Conservation (phyloP, 176 grass and related monocot species). For the Canna indica region DNA sequence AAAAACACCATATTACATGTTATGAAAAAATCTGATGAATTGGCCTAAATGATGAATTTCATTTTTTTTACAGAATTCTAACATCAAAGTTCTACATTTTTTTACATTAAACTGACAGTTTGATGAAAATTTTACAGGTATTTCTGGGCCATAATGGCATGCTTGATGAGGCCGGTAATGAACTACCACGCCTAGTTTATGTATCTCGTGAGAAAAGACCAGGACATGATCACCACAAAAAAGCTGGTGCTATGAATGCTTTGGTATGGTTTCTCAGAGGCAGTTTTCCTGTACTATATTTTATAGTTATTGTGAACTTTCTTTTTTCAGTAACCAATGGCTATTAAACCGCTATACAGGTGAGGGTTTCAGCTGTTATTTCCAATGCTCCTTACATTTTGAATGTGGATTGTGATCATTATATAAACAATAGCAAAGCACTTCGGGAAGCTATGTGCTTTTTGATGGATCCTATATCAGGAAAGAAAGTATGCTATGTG, state of each 20-base stretch:
- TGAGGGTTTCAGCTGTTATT: conserved; percentile 39
- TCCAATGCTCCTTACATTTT: conserved; percentile 16
- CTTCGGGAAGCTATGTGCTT: conserved; percentile 8
- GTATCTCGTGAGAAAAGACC: conserved; percentile 47
- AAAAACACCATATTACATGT: too few species aligned
- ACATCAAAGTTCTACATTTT: not conserved
- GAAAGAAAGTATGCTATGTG: conserved; percentile 6
- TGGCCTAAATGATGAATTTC: not conserved
- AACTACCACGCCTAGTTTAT: conserved; percentile 33
- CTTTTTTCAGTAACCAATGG: not conserved
- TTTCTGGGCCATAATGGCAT: conserved; percentile 12
- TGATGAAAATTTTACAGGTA: conserved; percentile 6
- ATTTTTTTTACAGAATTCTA: not conserved
- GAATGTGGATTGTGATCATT: conserved; percentile 13
- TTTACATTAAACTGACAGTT: conserved; percentile 14
- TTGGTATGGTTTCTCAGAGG: conserved; percentile 27
- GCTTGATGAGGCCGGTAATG: conserved; percentile 30
- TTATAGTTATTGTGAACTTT: not conserved
- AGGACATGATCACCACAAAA: conserved; percentile 45
- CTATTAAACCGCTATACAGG: conserved; percentile 18
- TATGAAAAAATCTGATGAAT: too few species aligned
- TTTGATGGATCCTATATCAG: conserved; percentile 7
- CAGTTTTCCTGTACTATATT: not conserved
- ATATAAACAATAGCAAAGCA: conserved; percentile 6
- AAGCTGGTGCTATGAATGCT: conserved; percentile 50